These are phyloP conservation scores for Blastocystis sp. DNA, from an alignment of 352 stramenopile species.

Conservation along the genomic window DNA sequence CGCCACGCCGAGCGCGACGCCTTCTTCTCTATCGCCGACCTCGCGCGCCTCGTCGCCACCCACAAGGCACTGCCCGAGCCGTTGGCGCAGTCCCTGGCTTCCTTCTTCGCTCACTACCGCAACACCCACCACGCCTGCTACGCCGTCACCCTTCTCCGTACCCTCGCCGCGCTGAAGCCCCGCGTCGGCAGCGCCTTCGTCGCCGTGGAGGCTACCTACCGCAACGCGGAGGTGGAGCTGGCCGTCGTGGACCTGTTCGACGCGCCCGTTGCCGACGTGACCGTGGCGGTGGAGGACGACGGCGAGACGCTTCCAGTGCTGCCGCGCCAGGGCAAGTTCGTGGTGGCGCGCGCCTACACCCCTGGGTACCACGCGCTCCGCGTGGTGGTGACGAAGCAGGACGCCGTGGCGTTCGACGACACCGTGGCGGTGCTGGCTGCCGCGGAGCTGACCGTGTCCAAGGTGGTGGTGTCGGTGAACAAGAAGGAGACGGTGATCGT, in stretches of 20 bases:
- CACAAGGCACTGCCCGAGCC: neutral
- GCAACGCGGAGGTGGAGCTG: neutral
- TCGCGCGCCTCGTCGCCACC: neutral
- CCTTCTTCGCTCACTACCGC: slow-evolving; percentile 3
- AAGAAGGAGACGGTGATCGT: neutral
- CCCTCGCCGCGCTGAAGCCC: neutral
- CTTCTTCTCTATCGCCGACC: slow-evolving; percentile 9
- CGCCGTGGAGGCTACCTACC: neutral
- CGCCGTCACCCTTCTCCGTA: slow-evolving; percentile 14
- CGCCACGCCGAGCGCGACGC: neutral
- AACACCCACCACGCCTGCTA: neutral
- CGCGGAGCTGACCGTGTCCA: neutral
- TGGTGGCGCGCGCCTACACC: neutral
- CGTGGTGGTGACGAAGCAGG: neutral
- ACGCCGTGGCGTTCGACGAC: neutral
- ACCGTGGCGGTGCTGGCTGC: neutral
- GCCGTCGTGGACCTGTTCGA: neutral
- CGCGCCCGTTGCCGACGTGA: neutral
- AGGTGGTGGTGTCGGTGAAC: neutral
- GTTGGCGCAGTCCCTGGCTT: neutral
- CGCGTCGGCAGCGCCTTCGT: neutral
- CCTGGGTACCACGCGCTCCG: neutral
- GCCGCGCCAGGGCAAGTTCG: neutral
- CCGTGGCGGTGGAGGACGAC: neutral
- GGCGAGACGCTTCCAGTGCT: neutral